Evolutionary conservation across 2,329 filamentous ascomycete species (phyloP).

Genomic region (Monascus ruber): DNA sequence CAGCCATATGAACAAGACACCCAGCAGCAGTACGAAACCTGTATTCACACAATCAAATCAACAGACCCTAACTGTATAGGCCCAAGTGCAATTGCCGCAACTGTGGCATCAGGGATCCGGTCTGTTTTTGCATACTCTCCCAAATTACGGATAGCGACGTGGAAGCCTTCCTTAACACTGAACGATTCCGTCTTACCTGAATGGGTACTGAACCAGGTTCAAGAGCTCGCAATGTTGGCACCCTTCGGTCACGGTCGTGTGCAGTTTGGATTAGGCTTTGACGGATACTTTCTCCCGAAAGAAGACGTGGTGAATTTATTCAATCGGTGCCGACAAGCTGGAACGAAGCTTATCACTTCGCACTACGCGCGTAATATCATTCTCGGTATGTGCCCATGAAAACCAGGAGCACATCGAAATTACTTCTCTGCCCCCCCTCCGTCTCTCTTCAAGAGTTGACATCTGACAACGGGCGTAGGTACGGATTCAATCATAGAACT

Average conservation of each 20-base stretch:
- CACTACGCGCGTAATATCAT: neutral
- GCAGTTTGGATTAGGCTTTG: neutral
- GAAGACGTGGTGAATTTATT: neutral
- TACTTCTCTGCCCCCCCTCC: too few relatives aligned
- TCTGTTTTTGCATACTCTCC: too few relatives aligned
- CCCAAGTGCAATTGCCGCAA: neutral
- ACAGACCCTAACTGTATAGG: neutral
- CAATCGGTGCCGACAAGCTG: neutral
- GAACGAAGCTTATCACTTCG: neutral
- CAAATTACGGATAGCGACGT: too few relatives aligned
- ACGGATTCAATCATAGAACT: slow-evolving; percentile 2
- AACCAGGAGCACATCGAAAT: too few relatives aligned
- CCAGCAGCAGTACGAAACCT: neutral
- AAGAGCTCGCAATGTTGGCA: neutral
- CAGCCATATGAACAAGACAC: neutral
- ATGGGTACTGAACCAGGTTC: neutral
- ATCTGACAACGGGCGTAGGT: neutral
- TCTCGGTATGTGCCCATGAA: neutral
- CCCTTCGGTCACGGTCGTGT: neutral
- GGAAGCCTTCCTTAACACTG: too few relatives aligned
- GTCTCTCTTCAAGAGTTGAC: neutral
- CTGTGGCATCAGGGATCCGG: neutral
- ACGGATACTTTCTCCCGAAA: neutral
- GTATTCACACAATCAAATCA: neutral
- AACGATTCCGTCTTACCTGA: neutral